Evolutionary conservation across 2,329 filamentous ascomycete species (phyloP), one percentile per base, ranked within the genome.

Genomic region (Diaporthe humulicola): DNA sequence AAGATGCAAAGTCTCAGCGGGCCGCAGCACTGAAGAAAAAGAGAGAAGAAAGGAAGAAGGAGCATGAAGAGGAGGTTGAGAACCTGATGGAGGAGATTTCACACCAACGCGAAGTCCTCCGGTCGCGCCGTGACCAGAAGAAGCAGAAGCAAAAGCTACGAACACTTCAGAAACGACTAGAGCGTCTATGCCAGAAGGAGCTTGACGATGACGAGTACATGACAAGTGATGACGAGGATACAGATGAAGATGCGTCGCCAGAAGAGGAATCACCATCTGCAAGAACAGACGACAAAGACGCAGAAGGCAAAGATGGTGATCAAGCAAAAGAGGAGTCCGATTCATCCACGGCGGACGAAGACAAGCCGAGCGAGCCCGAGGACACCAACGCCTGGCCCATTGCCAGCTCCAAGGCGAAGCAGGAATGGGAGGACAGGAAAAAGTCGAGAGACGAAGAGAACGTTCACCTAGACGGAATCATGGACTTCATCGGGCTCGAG

Each of bases 121-220:
- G 70, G 15, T 72, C 70, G 9, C 70, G 57, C 12, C 57, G 70
- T 17, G 70, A 72, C 54, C 70, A 72, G 57, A 72, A 72, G 45
- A 64, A 64, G 50, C 57, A 72, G 5, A 60, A 61, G 30, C 70
- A 72, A 19, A 72, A 54, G 70, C 33, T 72, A 9, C 45, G 48
- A 4, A 36, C 45, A 50, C 70, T 72, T 28, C 70, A 72, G 56
- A 64, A 64, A 28, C 57, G 52, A 42, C 57, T 72, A 19, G 70
- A 64, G 28, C 70, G 70, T 19, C 22, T 72, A 25, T 54, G 45
- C 10, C 33, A 72, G 57, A 72, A 72, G 70, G 70, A 72, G 33
- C 17, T 42, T 17, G 57, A 72, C 8, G 70, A 72, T 45, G 57
- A 50, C 9, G 70, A 72, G 12, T 72, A 72, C 28, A 25, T 28